Conservation (phyloP, 257 asterid genomes). For the Penstemon davidsonii region DNA sequence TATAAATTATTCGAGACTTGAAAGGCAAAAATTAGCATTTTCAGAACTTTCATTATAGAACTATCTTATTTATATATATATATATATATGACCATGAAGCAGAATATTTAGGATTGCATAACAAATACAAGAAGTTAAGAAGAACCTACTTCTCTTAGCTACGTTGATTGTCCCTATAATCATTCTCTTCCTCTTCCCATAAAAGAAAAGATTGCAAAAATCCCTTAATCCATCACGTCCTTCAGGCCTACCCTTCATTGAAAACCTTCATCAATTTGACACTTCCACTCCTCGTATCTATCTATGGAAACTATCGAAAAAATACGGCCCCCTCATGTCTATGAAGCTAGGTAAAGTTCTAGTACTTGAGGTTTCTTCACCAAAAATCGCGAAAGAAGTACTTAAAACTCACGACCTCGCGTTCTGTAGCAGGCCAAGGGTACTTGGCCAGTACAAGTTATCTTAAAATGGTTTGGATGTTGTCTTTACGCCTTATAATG, state of each 20-base stretch:
- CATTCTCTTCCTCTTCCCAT: background rate
- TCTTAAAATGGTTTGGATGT: constrained; percentile 21
- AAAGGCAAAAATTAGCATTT: too few relatives aligned
- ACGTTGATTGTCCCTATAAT: background rate
- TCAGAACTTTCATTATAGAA: too few relatives aligned
- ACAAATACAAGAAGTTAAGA: background rate
- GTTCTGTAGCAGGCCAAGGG: constrained; percentile 20
- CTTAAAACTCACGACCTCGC: constrained; percentile 24
- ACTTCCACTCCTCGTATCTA: constrained; percentile 17
- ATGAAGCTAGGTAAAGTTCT: constrained; percentile 19
- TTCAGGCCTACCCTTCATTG: constrained; percentile 22
- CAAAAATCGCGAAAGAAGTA: constrained; percentile 21
- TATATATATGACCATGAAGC: too few relatives aligned
- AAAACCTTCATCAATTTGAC: constrained; percentile 23
- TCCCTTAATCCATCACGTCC: constrained; percentile 22
- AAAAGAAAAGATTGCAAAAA: background rate
- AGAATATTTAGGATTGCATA: too few relatives aligned
- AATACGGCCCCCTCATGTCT: constrained; percentile 25
- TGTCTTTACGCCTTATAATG: constrained; percentile 17
- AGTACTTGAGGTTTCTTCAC: constrained; percentile 14
- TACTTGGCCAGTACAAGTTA: background rate
- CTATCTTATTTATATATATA: too few relatives aligned
- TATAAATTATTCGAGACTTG: too few relatives aligned
- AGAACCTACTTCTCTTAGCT: constrained; percentile 1
- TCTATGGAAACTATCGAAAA: constrained; percentile 18